Evolutionary conservation across 495 filamentous ascomycete genomes (phyloP), one percentile per base, ranked within the genome.

Genomic region (Extremus antarcticus): DNA sequence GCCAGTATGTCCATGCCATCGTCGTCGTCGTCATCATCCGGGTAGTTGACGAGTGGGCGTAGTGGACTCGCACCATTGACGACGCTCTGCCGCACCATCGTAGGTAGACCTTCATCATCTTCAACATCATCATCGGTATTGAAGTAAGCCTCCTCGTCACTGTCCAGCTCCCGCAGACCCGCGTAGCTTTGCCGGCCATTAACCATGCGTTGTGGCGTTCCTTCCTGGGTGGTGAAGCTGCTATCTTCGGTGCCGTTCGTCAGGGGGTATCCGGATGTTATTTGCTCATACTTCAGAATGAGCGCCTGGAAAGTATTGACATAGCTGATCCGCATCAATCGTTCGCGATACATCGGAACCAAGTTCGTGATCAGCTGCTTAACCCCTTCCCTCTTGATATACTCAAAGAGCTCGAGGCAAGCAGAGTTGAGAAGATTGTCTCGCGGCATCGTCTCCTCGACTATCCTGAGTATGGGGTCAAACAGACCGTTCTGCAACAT

Each of bases 341-440:
- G 86, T 13, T 91, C 86, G 16, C 90, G 85, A 63, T 92, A 91
- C 59, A 86, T 88, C 61, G 94, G 88, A 24, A 94, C 88, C 35
- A 96, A 69, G 63, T 98, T 89, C 45, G 80, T 75, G 49, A 95
- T 84, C 38, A 95, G 72, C 4, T 83, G 78, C 65, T 88, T 92
- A 60, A 91, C 77, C 59, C 85, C 85, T 66, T 94, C 88, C 19
- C 70, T 82, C 65, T 83, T 88, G 60, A 98, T 88, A 60, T 85
- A 88, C 60, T 90, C 88, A 59, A 98, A 98, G 32, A 98, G 79
- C 65, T 98, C 92, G 15, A 97, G 76, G 69, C 88, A 95, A n/a
- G 90, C 91, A 15, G 90, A 95, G 64, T 92, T 92, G 29, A 98
- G 78, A 2, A 97, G 76, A 64, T 96, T 98, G 68, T 98, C 90